Evolutionary conservation across 495 filamentous ascomycete genomes (phyloP), one percentile per base, ranked within the genome.

Genomic region (Hypoxylon subgilvum): DNA sequence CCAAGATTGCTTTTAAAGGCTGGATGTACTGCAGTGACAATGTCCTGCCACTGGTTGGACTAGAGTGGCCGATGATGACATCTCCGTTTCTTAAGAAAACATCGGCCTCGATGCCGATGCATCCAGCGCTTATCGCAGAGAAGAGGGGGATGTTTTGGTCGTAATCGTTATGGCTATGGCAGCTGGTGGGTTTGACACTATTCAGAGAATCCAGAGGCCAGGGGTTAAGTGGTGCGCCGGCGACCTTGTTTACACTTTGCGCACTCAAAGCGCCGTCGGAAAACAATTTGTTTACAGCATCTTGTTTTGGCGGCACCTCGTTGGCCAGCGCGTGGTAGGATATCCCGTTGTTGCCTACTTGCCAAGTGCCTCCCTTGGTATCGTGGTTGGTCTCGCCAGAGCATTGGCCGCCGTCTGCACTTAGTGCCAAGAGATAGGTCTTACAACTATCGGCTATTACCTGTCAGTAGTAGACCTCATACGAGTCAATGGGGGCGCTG

Each of bases 91-190:
- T 27, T 23, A 53, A 54, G 36, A 52, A 70, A 19, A 72, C 63
- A 44, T 76, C 74, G 16, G 72, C 74, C 51, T 76, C 74, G 13
- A 69, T 60, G 10, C 66, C 52, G 23, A 66, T 65, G 19, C 70
- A 72, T 0, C 70, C 70, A 1, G 68, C 68, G 13, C 52, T 60
- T 30, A 72, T 23, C 1, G 70, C 68, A 1, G 58, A 48, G 30
- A 48, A 72, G 1, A 67, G 17, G 4, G 70, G 70, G 38, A 71
- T 66, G 21, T 61, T 36, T 2, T 43, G 59, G 16, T 58, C 53
- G 32, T 72, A 72, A 38, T 72, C 70, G 46, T 72, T 72, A 27
- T 72, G 70, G 12, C 62, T 67, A 18, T 72, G 70, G 35, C 68
- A 70, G 4, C 40, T 25, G 5, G 62, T 57, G 4, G 70, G 70